Base-by-base conservation (phyloP, 2,329 filamentous ascomycete species). In the Fusarium brevicatenulatum region DNA sequence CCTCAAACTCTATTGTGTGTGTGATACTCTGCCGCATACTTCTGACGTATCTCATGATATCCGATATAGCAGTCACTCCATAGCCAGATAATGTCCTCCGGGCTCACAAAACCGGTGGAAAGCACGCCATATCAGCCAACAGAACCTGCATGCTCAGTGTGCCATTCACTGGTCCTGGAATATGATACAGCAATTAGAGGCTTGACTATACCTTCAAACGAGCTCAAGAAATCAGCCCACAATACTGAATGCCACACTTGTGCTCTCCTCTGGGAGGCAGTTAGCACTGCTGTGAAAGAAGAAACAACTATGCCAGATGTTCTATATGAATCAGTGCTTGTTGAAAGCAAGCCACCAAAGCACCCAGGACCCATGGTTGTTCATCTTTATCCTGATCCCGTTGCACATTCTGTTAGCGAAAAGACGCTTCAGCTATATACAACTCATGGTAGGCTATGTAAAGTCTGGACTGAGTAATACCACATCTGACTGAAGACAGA, bases 11-110 rank as follows among this genome's bases (percentile, higher is more conserved):
- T 12, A 10, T 4, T 11, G 7, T 16, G 10, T 11, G 9, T 5
- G 25, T 12, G 0, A 18, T 16, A 18, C 4, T 11, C 3, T 12
- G 4, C 15, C 5, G 1, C 21, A 1, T 5, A 5, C 15, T 3
- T 12, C 5, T 7, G 11, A 11, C 15, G 3, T 49, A 18, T 7
- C 1, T n/a, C 28, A 3, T 4, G 13, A n/a, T 6, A 49, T 5
- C 15, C 9, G 5, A 32, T 32, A 12, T 15, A 30, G 8, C 1
- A 19, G 16, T 7, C 19, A 30, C 30, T 13, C 11, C 2, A 10
- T 5, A 10, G 9, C 11, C 9, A 6, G 12, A 12, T 5, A 25
- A 59, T 59, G 16, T 25, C 34, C 21, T 32, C 12, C 11, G 2
- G 3, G 3, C 9, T 25, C 3, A 4, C 9, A 10, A 28, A 18